Conservation (phyloP, 306 rosid species). For the Sicyos baderoa region DNA sequence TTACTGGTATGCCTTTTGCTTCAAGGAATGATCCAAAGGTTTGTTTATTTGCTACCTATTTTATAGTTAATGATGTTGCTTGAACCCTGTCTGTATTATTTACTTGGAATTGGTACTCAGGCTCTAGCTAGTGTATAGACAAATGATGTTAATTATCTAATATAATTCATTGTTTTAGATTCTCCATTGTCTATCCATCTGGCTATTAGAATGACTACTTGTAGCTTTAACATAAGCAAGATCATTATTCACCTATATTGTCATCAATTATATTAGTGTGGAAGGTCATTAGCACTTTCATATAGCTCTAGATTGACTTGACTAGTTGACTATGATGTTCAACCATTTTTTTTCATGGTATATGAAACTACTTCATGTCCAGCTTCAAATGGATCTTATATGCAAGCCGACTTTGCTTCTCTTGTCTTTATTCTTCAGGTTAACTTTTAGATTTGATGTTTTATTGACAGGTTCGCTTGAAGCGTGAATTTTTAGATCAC, state of each 20-base stretch:
- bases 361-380: background rate
- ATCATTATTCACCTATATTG: background rate
- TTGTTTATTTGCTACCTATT: constrained; percentile 18
- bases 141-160: background rate
- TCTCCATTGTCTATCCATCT: background rate
- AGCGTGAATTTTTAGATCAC: constrained; percentile 76
- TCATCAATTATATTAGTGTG: background rate
- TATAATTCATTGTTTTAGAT: background rate
- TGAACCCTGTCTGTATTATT: background rate
- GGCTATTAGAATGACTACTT: background rate
- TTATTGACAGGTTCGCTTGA: constrained; percentile 62
- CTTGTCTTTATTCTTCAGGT: background rate
- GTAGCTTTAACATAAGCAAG: background rate
- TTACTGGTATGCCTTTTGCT: constrained; percentile 89
- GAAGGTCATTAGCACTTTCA: background rate
- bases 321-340: background rate
- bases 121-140: background rate
- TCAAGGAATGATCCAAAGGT: constrained; percentile 85
- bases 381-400: background rate
- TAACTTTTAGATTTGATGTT: background rate
- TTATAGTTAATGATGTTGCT: constrained; percentile 11
- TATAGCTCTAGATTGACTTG: background rate
- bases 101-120: background rate
- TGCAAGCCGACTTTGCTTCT: background rate
- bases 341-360: background rate